Evolutionary conservation across 306 rosid genomes (phyloP).

Genomic region (Ormosia semicastrata): DNA sequence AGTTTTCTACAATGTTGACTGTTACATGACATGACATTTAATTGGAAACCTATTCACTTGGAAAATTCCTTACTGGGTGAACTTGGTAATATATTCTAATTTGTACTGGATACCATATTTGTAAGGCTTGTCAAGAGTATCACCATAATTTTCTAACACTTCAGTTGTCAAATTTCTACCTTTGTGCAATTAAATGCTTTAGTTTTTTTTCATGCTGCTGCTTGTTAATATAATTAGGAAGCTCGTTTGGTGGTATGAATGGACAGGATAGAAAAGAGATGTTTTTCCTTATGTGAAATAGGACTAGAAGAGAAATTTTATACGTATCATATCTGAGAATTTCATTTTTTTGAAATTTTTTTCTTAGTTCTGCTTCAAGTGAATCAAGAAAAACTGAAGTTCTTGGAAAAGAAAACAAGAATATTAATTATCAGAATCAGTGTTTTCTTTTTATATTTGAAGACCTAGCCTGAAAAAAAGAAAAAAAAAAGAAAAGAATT

Average conservation of each 20-base stretch:
- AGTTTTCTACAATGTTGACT: not conserved
- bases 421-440: not conserved
- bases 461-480: not conserved
- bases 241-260: not conserved
- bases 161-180: not conserved
- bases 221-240: not conserved
- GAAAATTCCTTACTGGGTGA: not conserved
- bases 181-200: not conserved
- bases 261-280: not conserved
- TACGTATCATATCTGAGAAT: not conserved
- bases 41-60: not conserved
- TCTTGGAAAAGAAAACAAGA: not conserved
- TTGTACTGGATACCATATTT: not conserved
- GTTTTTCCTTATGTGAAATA: not conserved
- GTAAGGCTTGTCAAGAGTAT: constrained; percentile 5
- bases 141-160: not conserved
- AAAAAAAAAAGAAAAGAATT: not conserved
- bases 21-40: not conserved
- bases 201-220: not conserved
- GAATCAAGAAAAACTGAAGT: not conserved
- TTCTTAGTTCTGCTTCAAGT: not conserved
- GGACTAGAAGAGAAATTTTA: not conserved
- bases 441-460: not conserved
- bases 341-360: not conserved
- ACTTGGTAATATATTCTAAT: not conserved